A percentile compares a stretch with the other conserved stretches of the same genome.
These are phyloP conservation scores for Rosa rugosa DNA, from an alignment of 306 rosid genomes.

Conservation along the genomic window DNA sequence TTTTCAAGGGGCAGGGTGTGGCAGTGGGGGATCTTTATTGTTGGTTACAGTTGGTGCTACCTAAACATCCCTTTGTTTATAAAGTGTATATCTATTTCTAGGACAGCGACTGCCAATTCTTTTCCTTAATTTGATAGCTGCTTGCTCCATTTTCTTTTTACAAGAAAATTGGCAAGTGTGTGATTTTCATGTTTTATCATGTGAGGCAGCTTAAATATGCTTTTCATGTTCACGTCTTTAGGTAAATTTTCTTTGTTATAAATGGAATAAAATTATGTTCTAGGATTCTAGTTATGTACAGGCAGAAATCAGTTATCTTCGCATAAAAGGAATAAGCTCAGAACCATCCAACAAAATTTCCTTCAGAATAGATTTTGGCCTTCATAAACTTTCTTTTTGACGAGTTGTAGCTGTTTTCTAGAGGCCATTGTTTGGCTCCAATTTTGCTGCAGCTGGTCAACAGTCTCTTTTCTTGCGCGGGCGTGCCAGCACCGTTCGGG, in stretches of 20 bases:
- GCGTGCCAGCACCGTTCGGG: too few species aligned
- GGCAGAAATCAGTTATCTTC: too few species aligned
- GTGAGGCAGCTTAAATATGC: background rate
- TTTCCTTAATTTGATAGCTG: background rate
- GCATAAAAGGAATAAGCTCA: too few species aligned
- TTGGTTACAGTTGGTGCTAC: background rate
- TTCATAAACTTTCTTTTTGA: background rate
- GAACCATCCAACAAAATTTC: too few species aligned
- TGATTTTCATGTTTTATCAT: background rate
- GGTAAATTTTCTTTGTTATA: background rate
- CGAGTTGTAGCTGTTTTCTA: background rate
- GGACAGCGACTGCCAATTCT: background rate
- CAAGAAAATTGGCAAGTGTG: background rate
- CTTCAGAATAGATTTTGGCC: background rate
- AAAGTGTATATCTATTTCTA: background rate
- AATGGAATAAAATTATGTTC: background rate
- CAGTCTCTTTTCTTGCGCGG: too few species aligned
- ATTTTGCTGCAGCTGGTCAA: too few species aligned
- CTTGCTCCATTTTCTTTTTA: background rate
- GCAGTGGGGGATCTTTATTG: background rate
- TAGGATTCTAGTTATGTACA: background rate
- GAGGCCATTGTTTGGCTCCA: too few species aligned
- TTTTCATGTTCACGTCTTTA: background rate
- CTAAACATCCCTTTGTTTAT: too few species aligned
- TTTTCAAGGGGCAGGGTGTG: background rate